Evolutionary conservation across 306 rosid genomes (phyloP).

Genomic region (Canavalia gladiata): DNA sequence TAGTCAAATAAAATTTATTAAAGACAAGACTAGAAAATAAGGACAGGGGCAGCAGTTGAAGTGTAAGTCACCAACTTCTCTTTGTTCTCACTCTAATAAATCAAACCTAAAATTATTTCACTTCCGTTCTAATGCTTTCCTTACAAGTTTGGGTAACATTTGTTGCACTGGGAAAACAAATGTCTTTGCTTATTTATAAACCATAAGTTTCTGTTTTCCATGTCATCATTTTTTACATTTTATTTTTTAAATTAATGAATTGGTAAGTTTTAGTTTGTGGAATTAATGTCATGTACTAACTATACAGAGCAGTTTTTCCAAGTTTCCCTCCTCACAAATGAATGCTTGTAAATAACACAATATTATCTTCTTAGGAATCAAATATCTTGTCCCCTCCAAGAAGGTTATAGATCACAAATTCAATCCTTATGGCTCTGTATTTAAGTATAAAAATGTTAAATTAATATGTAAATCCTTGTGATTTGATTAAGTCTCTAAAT

Average conservation of each 20-base stretch:
- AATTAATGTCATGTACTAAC: not conserved
- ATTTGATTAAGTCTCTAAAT: no score
- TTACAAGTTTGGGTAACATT: conserved; percentile 47
- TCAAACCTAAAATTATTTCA: conserved; percentile 66
- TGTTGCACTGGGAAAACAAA: not conserved
- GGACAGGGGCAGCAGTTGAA: conserved; percentile 58
- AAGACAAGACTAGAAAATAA: conserved; percentile 38
- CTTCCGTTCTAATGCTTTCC: conserved; percentile 43
- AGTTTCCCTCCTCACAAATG: not conserved
- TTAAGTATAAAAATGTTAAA: no score
- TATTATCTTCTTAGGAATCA: not conserved
- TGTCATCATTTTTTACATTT: not conserved
- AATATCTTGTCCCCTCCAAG: not conserved
- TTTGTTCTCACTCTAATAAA: conserved; percentile 36
- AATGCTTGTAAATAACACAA: not conserved
- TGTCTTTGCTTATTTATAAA: not conserved
- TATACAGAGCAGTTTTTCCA: not conserved
- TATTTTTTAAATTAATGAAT: not conserved
- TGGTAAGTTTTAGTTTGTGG: not conserved
- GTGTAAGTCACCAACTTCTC: conserved; percentile 69
- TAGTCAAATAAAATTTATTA: conserved; percentile 36
- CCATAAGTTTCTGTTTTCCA: not conserved
- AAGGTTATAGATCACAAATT: no score
- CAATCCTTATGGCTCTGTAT: no score
- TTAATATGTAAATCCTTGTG: no score